Base-by-base conservation (phyloP, 140 eudicot species). In the Anethum foeniculum region DNA sequence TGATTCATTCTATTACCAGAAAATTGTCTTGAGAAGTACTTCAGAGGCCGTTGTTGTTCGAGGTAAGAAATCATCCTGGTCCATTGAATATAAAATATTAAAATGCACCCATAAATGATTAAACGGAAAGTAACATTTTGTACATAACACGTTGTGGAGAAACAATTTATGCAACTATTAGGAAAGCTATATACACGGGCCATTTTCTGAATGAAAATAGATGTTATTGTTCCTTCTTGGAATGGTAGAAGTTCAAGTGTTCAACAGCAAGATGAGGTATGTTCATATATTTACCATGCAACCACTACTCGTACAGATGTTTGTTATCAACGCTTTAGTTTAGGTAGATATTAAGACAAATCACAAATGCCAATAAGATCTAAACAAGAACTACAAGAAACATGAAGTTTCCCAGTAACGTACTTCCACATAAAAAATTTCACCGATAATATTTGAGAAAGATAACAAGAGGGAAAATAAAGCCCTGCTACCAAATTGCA, bases 51-150 rank as follows among this genome's bases (percentile, higher is more conserved):
- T 94, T 76, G 97, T 96, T 44, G 99, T 93, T 84, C 99, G 91
- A 56, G 99, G 99, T 87, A 96, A 85, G 93, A 95, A 95, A 87
- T 95, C 99, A 88, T 95, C 99, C 99, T 95, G 92, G 62, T 84
- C 74, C 68, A 87, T 64, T 51, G 43, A 15, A 67, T 18, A 58
- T 74, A 39, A 82, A 16, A 41, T 13, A 71, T 60, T 47, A 73
- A 27, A 21, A 41, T 23, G 14, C 10, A 81, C 1, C n/a, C 6
- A 67, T 38, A 21, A 80, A 43, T 64, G 36, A 23, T 58, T 23
- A 28, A 19, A 4, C 54, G 60, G 75, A 49, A 52, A 65, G n/a
- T 51, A 28, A 67, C 19, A 3, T 28, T 30, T 14, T 30, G 15
- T 2, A 27, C 15, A 75, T 12, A 1, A 3, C 7, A 75, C 16